Base-by-base conservation (phyloP, 306 rosid species). In the Sicyos edulis region DNA sequence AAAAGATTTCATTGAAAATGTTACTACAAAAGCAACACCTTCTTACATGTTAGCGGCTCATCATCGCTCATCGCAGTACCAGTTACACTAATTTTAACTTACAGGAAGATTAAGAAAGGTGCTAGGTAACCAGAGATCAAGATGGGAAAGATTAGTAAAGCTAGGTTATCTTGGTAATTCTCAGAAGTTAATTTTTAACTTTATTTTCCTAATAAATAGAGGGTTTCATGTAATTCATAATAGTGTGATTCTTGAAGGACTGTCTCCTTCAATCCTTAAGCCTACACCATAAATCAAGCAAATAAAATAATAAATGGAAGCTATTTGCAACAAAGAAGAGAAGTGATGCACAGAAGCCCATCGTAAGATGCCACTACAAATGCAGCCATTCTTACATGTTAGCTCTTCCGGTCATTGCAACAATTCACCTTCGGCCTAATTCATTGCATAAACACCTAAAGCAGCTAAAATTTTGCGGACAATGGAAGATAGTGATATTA, bases 261-360 rank as follows among this genome's bases (percentile, higher is more conserved):
- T 37, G 44, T 37, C 44, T 37, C 44, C 44, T 32, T 32, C 37
- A 6, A 37, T 37, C 44, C 8, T 6, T 37, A 5, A 37, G 44
- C 8, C 44, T 37, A 37, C 44, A 37, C 6, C 44, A 37, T 37
- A 7, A 37, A 37, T 37, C 15, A 61, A 61, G 20, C 21, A 32
- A 32, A 15, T 4, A 6, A 14, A 24, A 12, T 24, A 10, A 12
- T 13, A 2, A 19, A 59, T 14, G 0, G 11, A 26, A 13, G 44
- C 0, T 13, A 44, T 2, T 26, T 26, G 3, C 11, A 59, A 10
- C 42, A 1, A 13, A 58, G 66, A 13, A 24, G 66, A 65, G 29
- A 67, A 8, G 20, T 10, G 3, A 21, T 52, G 90, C 89, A 85
- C 89, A 88, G 95, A 88, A 88, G 92, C 95, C 95, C 85, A 85